Evolutionary conservation across 306 rosid species (phyloP), one percentile per base, ranked within the genome.

Genomic region (cucumber (Cucumis sativus)): DNA sequence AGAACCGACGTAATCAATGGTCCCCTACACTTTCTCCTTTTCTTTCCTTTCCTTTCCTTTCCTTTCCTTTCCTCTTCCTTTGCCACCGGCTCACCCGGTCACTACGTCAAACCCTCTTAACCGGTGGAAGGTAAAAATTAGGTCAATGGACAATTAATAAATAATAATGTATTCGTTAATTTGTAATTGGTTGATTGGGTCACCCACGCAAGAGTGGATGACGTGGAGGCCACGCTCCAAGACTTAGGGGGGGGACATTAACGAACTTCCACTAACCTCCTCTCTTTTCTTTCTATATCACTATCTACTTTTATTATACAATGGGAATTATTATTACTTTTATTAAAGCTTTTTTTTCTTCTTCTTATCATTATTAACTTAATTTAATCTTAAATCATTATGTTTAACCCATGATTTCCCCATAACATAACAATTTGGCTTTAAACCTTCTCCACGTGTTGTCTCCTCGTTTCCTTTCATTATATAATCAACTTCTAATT

Each of bases 171-270:
- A 58, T 39, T 70, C 37, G 58, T 63, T 15, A 17, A 43, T n/a
- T 7, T 16, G 54, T 62, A 2, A 64, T 35, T 6, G 47, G 25
- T 18, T 64, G 6, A 47, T 30, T 57, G 18, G 59, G 73, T 58
- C 25, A 20, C 30, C 65, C 85, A 77, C 87, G 82, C 81, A 41
- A 77, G 33, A 57, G 71, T 10, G 76, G 79, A 35, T 74, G 84
- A 84, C 88, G 86, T 89, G 87, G 79, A 62, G 0, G 6, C 30
- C 89, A 82, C 85, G 85, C 87, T 84, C 93, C 88, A 59, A 80
- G 82, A 79, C 59, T 47, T 49, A 7, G n/a, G 57, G 76, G 61
- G 61, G 86, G 86, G 83, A 61, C 66, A 52, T 47, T 35, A 47
- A 71, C 76, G 59, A 71, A 71, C 76, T 71, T 71, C 76, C 76